A percentile compares a stretch with the other conserved stretches of the same genome.
Evolutionary conservation across 257 asterid genomes (phyloP).

Genomic region (Plantago elongata): DNA sequence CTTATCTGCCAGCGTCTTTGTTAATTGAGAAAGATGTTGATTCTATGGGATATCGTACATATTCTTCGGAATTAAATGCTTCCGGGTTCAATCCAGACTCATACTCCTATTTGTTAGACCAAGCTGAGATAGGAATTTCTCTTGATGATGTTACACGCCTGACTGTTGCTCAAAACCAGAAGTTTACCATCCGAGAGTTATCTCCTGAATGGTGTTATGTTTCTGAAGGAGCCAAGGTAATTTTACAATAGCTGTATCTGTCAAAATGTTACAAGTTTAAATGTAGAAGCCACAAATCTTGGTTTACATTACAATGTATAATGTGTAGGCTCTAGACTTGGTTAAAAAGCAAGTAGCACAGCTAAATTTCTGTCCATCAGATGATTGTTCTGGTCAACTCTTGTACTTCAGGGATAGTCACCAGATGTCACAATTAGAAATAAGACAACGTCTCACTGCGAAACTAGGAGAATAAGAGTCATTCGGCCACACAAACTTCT

Average conservation of each 20-base stretch:
- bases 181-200: conserved; percentile 70
- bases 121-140: conserved; percentile 41
- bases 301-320: not conserved
- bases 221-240: conserved; percentile 79
- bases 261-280: not conserved
- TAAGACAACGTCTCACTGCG: too few species aligned
- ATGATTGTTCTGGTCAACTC: not conserved
- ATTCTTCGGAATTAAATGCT: conserved; percentile 32
- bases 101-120: conserved; percentile 44
- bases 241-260: conserved; percentile 5
- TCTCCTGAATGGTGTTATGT: conserved; percentile 94
- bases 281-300: conserved; percentile 3
- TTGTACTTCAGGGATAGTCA: not conserved
- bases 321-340: not conserved
- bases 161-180: conserved; percentile 63
- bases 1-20: conserved; percentile 40
- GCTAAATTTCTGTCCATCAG: not conserved
- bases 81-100: conserved; percentile 34
- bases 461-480: too few species aligned
- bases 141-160: conserved; percentile 45
- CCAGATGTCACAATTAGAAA: too few species aligned
- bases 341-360: not conserved
- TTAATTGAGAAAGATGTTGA: conserved; percentile 34
- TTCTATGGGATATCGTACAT: conserved; percentile 31
- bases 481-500: too few species aligned